Evolutionary conservation across 179 eudicot species (phyloP).

Genomic region (Gypsophila paniculata): DNA sequence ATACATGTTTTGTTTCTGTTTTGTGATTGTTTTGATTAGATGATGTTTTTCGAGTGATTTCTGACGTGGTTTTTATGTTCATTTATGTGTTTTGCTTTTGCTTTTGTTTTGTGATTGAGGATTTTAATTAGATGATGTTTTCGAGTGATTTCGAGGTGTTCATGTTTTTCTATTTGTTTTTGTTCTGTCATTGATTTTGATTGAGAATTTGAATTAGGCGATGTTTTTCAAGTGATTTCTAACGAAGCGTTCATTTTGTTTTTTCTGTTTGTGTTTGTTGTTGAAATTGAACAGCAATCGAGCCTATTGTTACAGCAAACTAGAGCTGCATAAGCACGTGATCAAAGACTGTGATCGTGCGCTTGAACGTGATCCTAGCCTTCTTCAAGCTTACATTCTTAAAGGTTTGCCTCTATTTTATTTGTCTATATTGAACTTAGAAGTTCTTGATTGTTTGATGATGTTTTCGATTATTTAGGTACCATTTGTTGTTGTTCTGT

Average conservation of each 20-base stretch:
- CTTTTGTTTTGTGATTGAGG: background rate
- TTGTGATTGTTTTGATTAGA: background rate
- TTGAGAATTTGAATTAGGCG: background rate
- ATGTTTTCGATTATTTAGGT: background rate
- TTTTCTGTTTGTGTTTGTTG: background rate
- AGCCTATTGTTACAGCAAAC: conserved; percentile 89
- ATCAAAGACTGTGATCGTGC: conserved; percentile 96
- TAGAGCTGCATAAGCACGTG: conserved; percentile 97
- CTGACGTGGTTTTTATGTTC: background rate
- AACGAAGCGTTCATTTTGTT: conserved; percentile 6
- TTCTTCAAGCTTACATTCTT: conserved; percentile 82
- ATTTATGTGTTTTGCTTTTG: no score
- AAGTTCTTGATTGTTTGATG: background rate
- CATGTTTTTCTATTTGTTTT: background rate
- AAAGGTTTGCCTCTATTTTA: conserved; percentile 50
- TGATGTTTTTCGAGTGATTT: background rate
- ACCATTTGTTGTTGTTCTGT: background rate
- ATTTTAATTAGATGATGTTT: no score
- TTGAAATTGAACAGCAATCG: conserved; percentile 56
- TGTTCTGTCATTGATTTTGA: background rate
- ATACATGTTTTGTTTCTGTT: no score
- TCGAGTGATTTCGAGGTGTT: no score
- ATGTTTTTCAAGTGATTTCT: background rate
- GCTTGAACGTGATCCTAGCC: conserved; percentile 65
- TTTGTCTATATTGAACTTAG: background rate